These are phyloP conservation scores for Trichoderma pleuroti DNA, from an alignment of 2,329 filamentous ascomycete genomes.

Conservation along the genomic window DNA sequence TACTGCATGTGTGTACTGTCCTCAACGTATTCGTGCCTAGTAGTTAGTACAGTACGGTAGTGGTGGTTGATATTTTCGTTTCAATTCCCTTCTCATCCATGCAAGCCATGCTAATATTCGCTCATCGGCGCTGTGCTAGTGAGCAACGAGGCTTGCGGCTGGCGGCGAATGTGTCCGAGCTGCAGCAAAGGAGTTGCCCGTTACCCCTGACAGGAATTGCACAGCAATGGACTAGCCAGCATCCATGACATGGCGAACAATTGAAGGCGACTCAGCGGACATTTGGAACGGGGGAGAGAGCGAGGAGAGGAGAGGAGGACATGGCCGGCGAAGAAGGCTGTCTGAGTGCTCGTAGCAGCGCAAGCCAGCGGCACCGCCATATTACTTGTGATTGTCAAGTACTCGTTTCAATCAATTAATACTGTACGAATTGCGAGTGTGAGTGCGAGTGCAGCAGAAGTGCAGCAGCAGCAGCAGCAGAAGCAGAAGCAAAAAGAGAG, in stretches of 20 bases:
- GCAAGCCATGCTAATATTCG: slow-evolving; percentile 4
- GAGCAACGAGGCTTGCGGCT: slow-evolving; percentile 6
- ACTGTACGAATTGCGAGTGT: background rate
- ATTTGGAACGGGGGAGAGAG: background rate
- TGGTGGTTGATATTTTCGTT: background rate
- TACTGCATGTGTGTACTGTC: background rate
- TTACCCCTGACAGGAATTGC: slow-evolving; percentile 10
- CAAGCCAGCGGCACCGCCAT: background rate
- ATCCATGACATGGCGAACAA: background rate
- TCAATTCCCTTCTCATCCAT: background rate
- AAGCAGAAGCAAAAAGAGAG: background rate
- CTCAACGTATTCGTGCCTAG: background rate
- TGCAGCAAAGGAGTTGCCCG: background rate
- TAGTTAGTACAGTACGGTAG: background rate
- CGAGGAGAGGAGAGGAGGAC: background rate
- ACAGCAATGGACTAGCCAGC: background rate
- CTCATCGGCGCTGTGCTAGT: slow-evolving; percentile 7
- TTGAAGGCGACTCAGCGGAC: background rate
- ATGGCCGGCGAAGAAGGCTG: background rate
- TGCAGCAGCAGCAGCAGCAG: too few relatives aligned
- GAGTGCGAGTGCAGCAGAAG: background rate
- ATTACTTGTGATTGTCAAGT: background rate
- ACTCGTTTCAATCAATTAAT: background rate
- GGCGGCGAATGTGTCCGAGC: background rate
- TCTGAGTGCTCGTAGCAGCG: background rate